Conservation (phyloP, 371 early-diverging fungal genomes). For the Rhizopus sp. region DNA sequence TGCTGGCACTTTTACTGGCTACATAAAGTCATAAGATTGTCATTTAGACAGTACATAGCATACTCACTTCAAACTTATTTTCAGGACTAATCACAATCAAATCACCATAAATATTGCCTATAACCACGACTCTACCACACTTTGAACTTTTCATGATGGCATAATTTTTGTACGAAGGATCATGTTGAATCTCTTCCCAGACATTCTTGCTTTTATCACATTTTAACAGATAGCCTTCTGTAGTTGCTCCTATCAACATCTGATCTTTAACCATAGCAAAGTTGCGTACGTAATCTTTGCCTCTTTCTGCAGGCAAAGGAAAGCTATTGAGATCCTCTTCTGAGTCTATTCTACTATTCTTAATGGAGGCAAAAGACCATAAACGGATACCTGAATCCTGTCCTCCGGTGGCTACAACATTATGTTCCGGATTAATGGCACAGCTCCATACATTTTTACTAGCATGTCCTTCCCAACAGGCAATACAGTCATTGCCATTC, state of each 20-base stretch:
- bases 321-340: conserved; percentile 43
- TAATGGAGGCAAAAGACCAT: conserved; percentile 64
- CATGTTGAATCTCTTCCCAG: conserved; percentile 34
- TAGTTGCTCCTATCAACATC: conserved; percentile 38
- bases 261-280: conserved; percentile 48
- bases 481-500: conserved; percentile 55
- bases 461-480: conserved; percentile 78
- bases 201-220: conserved; percentile 27
- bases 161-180: conserved; percentile 41
- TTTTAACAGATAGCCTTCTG: conserved; percentile 49
- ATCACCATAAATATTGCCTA: conserved; percentile 62
- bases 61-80: conserved; percentile 44
- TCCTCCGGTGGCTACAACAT: conserved; percentile 74
- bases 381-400: conserved; percentile 79
- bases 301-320: conserved; percentile 22
- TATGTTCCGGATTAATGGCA: conserved; percentile 57
- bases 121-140: conserved; percentile 58
- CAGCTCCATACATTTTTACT: conserved; percentile 87
- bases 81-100: conserved; percentile 54
- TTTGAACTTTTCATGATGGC: conserved; percentile 59
- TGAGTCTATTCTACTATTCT: conserved; percentile 57
- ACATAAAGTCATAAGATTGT: background rate
- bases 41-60: background rate
- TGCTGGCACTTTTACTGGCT: conserved; percentile 1
- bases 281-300: conserved; percentile 51